A percentile compares a stretch with the other conserved stretches of the same genome.
These are phyloP conservation scores for Gossypium ekmanianum DNA, from an alignment of 345 rosid species.

Conservation along the genomic window DNA sequence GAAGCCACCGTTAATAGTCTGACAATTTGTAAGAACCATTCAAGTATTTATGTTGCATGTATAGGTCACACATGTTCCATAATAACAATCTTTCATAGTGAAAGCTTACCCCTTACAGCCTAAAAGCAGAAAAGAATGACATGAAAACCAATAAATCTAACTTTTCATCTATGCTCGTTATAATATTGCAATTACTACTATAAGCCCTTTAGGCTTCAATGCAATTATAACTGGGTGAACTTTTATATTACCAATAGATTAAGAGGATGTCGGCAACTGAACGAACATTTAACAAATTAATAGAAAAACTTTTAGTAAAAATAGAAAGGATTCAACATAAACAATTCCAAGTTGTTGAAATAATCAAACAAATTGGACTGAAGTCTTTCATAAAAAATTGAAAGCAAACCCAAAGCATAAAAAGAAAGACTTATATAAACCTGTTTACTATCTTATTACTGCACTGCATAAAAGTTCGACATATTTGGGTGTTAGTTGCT, in stretches of 20 bases:
- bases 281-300: background rate
- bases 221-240: background rate
- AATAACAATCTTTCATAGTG: background rate
- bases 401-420: background rate
- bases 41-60: background rate
- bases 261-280: no score
- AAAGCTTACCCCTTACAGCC: background rate
- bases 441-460: background rate
- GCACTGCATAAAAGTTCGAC: no score
- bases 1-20: background rate
- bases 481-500: no score
- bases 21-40: background rate
- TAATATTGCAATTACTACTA: background rate
- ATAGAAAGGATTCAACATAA: no score
- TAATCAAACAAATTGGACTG: no score
- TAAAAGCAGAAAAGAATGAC: background rate
- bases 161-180: background rate
- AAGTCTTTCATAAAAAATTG: no score
- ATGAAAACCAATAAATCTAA: constrained; percentile 1
- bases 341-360: no score
- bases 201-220: background rate
- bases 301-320: no score
- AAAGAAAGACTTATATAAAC: background rate
- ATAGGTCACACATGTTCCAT: background rate
- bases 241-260: background rate